A percentile compares a stretch with the other conserved stretches of the same genome.
These are phyloP conservation scores for Fusarium decemcellulare DNA, from an alignment of 2,329 filamentous ascomycete species.

Conservation along the genomic window DNA sequence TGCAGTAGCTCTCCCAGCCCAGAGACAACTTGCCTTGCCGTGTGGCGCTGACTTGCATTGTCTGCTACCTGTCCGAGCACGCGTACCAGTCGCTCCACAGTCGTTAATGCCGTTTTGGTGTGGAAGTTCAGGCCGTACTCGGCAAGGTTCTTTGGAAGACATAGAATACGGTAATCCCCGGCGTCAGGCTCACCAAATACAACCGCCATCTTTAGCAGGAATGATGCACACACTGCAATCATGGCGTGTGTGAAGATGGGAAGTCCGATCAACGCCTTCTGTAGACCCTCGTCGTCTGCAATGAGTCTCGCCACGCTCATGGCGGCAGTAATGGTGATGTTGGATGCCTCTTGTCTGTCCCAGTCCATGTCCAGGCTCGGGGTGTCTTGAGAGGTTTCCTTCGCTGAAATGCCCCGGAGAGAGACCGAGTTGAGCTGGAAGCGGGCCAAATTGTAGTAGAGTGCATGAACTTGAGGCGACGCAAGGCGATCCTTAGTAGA, in stretches of 20 bases:
- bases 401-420: neutral
- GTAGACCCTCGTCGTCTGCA: neutral
- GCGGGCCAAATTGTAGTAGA: conserved; percentile 2
- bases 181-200: neutral
- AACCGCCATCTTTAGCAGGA: conserved; percentile 6
- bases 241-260: conserved; percentile 6
- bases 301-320: conserved; percentile 2
- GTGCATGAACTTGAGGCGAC: neutral
- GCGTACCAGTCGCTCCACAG: neutral
- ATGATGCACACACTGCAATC: conserved; percentile 4
- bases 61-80: conserved; percentile 1
- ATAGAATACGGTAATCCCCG: neutral
- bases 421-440: conserved; percentile 9
- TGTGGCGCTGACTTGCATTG: conserved; percentile 4
- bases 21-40: neutral
- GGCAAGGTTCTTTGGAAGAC: conserved; percentile 1
- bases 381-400: neutral
- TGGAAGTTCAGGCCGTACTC: conserved; percentile 5
- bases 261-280: neutral
- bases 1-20: neutral
- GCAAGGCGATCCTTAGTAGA: neutral
- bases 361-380: neutral
- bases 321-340: neutral
- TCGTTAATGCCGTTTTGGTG: neutral
- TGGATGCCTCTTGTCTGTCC: conserved; percentile 4